These are phyloP conservation scores for Nicotiana undulata DNA, from an alignment of 257 asterid species.

Conservation along the genomic window DNA sequence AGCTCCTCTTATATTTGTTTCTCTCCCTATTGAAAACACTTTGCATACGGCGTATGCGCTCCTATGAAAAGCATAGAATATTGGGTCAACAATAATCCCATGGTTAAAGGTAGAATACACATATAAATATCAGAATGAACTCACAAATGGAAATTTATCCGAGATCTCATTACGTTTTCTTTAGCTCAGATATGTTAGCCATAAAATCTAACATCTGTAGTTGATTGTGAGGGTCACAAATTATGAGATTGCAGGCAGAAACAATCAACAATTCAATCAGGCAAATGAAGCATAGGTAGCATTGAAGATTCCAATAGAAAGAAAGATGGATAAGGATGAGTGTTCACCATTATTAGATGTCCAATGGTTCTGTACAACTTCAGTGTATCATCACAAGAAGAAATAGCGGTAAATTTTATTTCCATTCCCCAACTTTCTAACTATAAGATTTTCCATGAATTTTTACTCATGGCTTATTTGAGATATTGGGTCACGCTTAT, in stretches of 20 bases:
- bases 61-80: conserved; percentile 38
- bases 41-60: conserved; percentile 91
- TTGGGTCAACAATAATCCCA: conserved; percentile 6
- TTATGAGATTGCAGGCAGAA: neutral
- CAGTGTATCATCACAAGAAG: neutral
- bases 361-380: neutral
- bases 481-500: neutral
- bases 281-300: neutral
- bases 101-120: neutral
- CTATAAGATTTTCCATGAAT: neutral
- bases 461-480: neutral
- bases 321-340: neutral
- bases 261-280: neutral
- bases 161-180: neutral
- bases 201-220: neutral
- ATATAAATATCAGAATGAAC: neutral
- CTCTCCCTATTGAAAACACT: conserved; percentile 85
- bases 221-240: neutral
- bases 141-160: neutral
- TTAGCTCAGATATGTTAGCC: neutral
- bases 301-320: neutral
- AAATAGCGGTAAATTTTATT: neutral
- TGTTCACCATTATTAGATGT: neutral
- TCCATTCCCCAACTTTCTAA: neutral
- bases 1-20: conserved; percentile 57